These are phyloP conservation scores for Thermothielavioides terrestris DNA, from an alignment of 495 filamentous ascomycete species.

Conservation along the genomic window DNA sequence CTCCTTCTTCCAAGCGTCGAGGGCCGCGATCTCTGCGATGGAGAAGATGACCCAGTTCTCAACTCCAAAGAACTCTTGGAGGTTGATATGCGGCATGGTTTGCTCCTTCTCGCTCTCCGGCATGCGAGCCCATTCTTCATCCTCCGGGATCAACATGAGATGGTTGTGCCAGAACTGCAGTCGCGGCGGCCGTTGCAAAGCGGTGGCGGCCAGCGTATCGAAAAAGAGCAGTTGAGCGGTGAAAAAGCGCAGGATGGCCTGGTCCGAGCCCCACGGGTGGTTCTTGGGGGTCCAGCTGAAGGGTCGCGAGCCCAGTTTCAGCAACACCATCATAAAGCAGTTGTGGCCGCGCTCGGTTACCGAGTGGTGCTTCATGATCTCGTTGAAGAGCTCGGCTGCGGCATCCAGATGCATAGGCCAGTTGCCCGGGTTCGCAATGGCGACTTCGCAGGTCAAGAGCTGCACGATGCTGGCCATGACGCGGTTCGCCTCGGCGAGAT, in stretches of 20 bases:
- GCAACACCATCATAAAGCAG: constrained; percentile 24
- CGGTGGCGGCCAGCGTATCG: constrained; percentile 43
- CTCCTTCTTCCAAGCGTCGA: constrained; percentile 45
- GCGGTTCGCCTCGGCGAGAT: constrained; percentile 25
- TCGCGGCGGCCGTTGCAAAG: constrained; percentile 32
- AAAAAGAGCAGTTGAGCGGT: constrained; percentile 40
- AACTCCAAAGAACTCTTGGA: constrained; percentile 35
- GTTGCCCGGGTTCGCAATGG: constrained; percentile 35
- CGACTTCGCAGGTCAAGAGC: constrained; percentile 43
- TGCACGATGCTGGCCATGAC: constrained; percentile 48
- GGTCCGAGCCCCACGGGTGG: constrained; percentile 38
- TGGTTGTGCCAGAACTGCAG: constrained; percentile 32
- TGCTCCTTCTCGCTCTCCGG: constrained; percentile 13
- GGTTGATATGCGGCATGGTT: constrained; percentile 25
- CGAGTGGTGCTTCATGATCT: constrained; percentile 31
- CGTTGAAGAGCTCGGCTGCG: constrained; percentile 39
- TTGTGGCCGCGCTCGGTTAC: constrained; percentile 7
- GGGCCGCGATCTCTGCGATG: constrained; percentile 39
- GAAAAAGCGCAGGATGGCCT: constrained; percentile 47
- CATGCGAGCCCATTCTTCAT: constrained; percentile 9
- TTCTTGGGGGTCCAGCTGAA: constrained; percentile 10
- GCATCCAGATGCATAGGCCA: constrained; percentile 44
- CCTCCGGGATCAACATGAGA: constrained; percentile 22
- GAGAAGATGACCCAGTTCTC: constrained; percentile 41
- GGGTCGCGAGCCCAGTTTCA: constrained; percentile 24